Percentiles rank a stretch among this genome's conserved stretches.
Evolutionary conservation across 2,329 filamentous ascomycete species (phyloP).

Genomic region (Phialophora macrospora): DNA sequence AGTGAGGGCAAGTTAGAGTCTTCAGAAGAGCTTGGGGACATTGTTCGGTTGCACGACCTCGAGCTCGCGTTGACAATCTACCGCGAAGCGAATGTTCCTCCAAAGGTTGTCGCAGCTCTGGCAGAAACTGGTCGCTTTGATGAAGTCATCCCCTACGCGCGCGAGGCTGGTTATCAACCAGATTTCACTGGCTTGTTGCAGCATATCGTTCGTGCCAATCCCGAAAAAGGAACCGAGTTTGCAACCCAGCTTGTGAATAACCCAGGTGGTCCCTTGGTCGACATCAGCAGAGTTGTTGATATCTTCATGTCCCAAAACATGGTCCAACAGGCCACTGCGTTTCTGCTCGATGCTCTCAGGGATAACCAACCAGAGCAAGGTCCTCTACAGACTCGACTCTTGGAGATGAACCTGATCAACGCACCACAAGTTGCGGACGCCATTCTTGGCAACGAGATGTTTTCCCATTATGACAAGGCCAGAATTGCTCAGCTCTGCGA

Average conservation of each 20-base stretch:
- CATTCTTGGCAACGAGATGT: slow-evolving; percentile 98
- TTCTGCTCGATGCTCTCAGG: slow-evolving; percentile 92
- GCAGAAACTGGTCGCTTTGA: slow-evolving; percentile 97
- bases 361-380: slow-evolving; percentile 94
- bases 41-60: slow-evolving; percentile 87
- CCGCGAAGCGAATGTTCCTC: slow-evolving; percentile 82
- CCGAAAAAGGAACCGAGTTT: slow-evolving; percentile 93
- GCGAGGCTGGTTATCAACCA: slow-evolving; percentile 85
- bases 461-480: slow-evolving; percentile 91
- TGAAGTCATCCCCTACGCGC: slow-evolving; percentile 90
- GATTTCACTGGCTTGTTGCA: slow-evolving; percentile 92
- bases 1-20: slow-evolving; percentile 93
- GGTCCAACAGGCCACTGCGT: slow-evolving; percentile 97
- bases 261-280: slow-evolving; percentile 83
- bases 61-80: slow-evolving; percentile 88
- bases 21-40: slow-evolving; percentile 94
- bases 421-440: slow-evolving; percentile 97
- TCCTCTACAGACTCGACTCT: slow-evolving; percentile 86
- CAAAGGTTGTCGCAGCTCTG: slow-evolving; percentile 94
- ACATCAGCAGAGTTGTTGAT: slow-evolving; percentile 92
- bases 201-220: slow-evolving; percentile 87
- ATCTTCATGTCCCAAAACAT: slow-evolving; percentile 98
- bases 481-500: slow-evolving; percentile 91
- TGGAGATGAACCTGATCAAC: slow-evolving; percentile 98
- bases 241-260: slow-evolving; percentile 90